Base-by-base conservation (phyloP, 192 early-diverging fungal genomes). In the Entomortierella chlamydospora region DNA sequence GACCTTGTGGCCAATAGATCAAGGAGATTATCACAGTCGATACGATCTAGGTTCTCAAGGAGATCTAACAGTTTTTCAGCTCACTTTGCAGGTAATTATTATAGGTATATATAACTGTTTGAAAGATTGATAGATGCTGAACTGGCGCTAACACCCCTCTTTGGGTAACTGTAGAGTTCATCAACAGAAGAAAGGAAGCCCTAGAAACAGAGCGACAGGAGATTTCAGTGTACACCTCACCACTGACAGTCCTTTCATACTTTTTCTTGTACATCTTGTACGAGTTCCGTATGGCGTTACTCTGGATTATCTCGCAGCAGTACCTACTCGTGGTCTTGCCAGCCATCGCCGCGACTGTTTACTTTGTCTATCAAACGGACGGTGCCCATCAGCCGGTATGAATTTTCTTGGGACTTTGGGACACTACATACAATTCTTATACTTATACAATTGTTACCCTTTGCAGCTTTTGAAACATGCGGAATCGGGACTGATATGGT, bases 401-500 rank as follows among this genome's bases (percentile, higher is more conserved):
- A n/a, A 15, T 34, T 52, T 52, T 41, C 43, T 60, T 45, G 58
- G 4, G 43, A 43, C 13, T 29, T 34, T 34, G 28, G 39, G 13
- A 47, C 15, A 47, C 45, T 20, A 20, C 45, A 3, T 4, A 47
- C 45, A 47, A 4, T 12, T 47, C 15, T 20, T 31, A n/a, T 34
- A 8, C 18, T 37, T 28, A 31, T 18, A 29, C 5, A 33, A 7
- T 37, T 18, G 23, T 59, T 9, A 8, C 37, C n/a, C n/a, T n/a
- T 43, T 61, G 30, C 57, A 82, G 81, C 39, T 73, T 6, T 56
- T 86, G 73, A 61, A 79, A 43, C 60, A 70, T 52, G 33, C 92
- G 22, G 90, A 93, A 73, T 82, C 86, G 18, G 77, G 88, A 63
- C 33, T 93, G 30, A 62, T 86, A 20, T 98, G 95, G 95, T 94